Evolutionary conservation across 1,284 basidiomycete species (phyloP).

Genomic region (Heterobasidion annosum): DNA sequence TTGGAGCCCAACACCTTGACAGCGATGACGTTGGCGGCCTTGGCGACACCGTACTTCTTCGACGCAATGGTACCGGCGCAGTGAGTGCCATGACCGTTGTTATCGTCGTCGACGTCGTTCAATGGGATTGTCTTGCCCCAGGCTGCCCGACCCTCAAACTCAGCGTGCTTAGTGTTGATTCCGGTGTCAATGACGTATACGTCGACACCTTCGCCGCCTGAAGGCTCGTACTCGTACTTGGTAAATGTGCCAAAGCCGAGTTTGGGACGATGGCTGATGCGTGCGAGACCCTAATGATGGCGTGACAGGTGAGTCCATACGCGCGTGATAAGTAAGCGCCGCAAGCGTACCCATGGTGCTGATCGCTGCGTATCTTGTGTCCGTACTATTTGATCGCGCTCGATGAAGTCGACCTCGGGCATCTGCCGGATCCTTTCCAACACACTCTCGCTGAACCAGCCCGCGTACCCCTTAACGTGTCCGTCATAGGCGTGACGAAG

Average conservation of each 20-base stretch:
- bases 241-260: slow-evolving; percentile 83
- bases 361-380: slow-evolving; percentile 66
- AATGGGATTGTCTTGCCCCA: slow-evolving; percentile 41
- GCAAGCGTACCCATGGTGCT: slow-evolving; percentile 82
- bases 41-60: slow-evolving; percentile 82
- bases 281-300: slow-evolving; percentile 74
- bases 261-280: slow-evolving; percentile 81
- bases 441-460: slow-evolving; percentile 69
- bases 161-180: slow-evolving; percentile 80
- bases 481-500: slow-evolving; percentile 67
- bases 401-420: slow-evolving; percentile 92
- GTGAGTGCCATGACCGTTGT: slow-evolving; percentile 32
- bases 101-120: slow-evolving; percentile 35
- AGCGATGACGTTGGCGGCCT: slow-evolving; percentile 86
- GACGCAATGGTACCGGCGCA: slow-evolving; percentile 33
- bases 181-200: slow-evolving; percentile 83
- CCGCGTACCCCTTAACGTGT: slow-evolving; percentile 78
- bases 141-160: slow-evolving; percentile 57
- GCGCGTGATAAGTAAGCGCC: background rate
- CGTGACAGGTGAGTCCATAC: slow-evolving; percentile 1
- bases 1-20: slow-evolving; percentile 96
- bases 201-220: slow-evolving; percentile 88
- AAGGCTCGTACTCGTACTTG: slow-evolving; percentile 70
- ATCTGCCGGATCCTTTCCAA: slow-evolving; percentile 75
- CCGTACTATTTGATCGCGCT: slow-evolving; percentile 85